These are phyloP conservation scores for Scalesia atractyloides DNA, from an alignment of 129 eudicot genomes.

Conservation along the genomic window DNA sequence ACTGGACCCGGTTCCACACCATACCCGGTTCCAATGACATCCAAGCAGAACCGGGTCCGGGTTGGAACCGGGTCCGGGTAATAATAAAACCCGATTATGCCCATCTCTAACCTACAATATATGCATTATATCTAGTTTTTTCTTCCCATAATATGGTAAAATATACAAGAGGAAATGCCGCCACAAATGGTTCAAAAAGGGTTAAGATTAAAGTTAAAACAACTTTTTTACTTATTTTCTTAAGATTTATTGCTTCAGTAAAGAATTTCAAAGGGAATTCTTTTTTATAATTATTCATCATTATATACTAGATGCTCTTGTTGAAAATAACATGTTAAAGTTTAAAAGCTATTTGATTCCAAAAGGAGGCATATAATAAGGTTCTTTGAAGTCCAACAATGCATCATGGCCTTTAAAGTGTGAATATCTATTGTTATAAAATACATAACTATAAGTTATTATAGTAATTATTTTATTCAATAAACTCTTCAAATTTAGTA, in stretches of 20 bases:
- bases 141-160: too few species aligned
- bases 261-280: not conserved
- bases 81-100: too few species aligned
- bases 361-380: constrained; percentile 32
- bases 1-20: too few species aligned
- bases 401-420: constrained; percentile 7
- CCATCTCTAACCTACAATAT: too few species aligned
- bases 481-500: too few species aligned
- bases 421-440: not conserved
- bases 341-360: constrained; percentile 23
- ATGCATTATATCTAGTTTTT: too few species aligned
- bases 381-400: constrained; percentile 23
- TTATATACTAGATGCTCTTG: constrained; percentile 19
- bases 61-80: too few species aligned
- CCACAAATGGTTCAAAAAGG: not conserved
- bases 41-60: too few species aligned
- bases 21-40: too few species aligned
- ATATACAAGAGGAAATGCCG: too few species aligned
- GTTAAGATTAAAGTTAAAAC: not conserved
- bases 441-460: not conserved
- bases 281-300: constrained; percentile 12
- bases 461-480: not conserved
- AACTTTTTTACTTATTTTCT: not conserved
- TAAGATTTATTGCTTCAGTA: not conserved
- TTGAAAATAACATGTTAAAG: constrained; percentile 17